Evolutionary conservation across 192 early-diverging fungal species (phyloP).

Genomic region (Allomyces macrogynus): DNA sequence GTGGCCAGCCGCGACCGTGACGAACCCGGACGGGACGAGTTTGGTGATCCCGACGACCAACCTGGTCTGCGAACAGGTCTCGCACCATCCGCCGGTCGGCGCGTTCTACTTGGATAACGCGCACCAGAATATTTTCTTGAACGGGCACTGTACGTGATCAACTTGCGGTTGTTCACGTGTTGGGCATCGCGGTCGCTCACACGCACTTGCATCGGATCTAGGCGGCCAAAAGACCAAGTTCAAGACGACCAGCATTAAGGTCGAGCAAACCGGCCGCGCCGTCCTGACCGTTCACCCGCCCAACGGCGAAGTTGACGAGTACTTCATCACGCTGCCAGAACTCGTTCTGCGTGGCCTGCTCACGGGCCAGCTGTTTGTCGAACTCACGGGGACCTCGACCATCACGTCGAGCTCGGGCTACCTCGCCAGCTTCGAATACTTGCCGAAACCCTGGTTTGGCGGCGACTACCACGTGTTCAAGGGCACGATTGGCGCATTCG

Average conservation of each 20-base stretch:
- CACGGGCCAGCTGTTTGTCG: constrained; percentile 38
- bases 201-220: neutral
- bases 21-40: neutral
- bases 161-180: no score
- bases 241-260: constrained; percentile 48
- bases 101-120: constrained; percentile 43
- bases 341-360: constrained; percentile 56
- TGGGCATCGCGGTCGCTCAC: neutral
- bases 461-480: constrained; percentile 48
- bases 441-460: constrained; percentile 52
- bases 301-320: constrained; percentile 28
- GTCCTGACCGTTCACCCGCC: constrained; percentile 30
- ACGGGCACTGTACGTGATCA: constrained; percentile 39
- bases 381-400: constrained; percentile 32
- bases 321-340: constrained; percentile 49
- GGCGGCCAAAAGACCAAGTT: constrained; percentile 52
- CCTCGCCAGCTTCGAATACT: constrained; percentile 44
- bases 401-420: constrained; percentile 32
- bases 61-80: constrained; percentile 45
- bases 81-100: constrained; percentile 53
- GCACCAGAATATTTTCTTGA: constrained; percentile 30
- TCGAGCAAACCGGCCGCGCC: constrained; percentile 56
- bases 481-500: neutral
- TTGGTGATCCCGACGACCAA: constrained; percentile 8
- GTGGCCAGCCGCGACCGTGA: constrained; percentile 31